Conservation (phyloP, 2,329 filamentous ascomycete genomes). For the Xylaria hypoxylon region DNA sequence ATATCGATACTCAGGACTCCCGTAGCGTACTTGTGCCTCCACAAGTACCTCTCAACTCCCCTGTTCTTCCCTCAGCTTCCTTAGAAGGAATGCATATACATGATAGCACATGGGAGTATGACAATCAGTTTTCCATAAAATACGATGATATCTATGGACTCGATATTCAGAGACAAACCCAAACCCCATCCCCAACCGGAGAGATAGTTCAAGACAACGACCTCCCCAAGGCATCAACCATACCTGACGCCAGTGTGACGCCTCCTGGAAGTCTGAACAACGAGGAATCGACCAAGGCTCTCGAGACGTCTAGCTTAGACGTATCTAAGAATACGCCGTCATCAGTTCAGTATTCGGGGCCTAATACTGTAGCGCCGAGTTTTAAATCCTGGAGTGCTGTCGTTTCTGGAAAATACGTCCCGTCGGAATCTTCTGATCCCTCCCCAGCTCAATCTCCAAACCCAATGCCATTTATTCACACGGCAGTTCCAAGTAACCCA, state of each 20-base stretch:
- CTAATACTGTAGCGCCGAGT: neutral
- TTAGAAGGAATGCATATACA: too few relatives aligned
- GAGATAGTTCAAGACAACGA: neutral
- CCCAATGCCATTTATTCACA: too few relatives aligned
- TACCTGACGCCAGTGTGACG: neutral
- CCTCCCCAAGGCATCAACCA: neutral
- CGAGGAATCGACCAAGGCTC: neutral
- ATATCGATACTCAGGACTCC: neutral
- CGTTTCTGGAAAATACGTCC: conserved; percentile 24
- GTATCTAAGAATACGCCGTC: neutral
- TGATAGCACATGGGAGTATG: neutral
- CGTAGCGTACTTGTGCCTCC: neutral
- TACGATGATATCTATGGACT: neutral
- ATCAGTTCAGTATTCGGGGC: neutral
- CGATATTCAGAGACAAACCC: neutral
- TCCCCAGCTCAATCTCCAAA: neutral
- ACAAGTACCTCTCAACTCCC: conserved; percentile 1
- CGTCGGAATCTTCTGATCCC: neutral
- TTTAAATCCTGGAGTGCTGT: conserved; percentile 22
- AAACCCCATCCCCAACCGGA: too few relatives aligned
- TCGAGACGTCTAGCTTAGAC: neutral
- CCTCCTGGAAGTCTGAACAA: neutral
- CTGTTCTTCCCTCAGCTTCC: neutral
- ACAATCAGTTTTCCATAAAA: neutral
- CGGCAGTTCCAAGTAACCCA: neutral